These are phyloP conservation scores for Chrysosphaeria jannelii DNA, from an alignment of 2,329 filamentous ascomycete genomes.

Conservation along the genomic window DNA sequence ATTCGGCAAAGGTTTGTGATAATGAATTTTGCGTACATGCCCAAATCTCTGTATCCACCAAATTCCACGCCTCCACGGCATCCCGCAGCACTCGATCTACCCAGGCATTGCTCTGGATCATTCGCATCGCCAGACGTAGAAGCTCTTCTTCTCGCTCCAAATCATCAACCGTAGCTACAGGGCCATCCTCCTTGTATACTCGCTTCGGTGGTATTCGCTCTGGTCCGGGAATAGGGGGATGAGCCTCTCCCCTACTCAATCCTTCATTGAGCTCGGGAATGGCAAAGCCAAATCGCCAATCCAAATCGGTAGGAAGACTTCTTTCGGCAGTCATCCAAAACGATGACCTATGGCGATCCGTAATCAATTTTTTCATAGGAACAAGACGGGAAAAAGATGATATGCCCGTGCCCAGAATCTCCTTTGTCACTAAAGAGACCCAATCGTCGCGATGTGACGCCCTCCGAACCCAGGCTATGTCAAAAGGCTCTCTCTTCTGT, in stretches of 20 bases:
- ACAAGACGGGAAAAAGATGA: constrained; percentile 35
- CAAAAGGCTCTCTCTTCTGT: constrained; percentile 27
- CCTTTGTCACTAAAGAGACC: constrained; percentile 40
- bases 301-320: constrained; percentile 34
- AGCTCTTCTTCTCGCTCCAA: constrained; percentile 22
- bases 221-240: constrained; percentile 22
- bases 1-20: constrained; percentile 29
- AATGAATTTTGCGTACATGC: constrained; percentile 39
- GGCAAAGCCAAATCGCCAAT: constrained; percentile 73
- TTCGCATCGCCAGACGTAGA: constrained; percentile 15
- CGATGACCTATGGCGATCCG: too few species aligned
- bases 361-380: constrained; percentile 54
- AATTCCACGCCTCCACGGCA: constrained; percentile 32
- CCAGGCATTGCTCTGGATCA: too few species aligned
- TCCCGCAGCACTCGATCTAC: too few species aligned
- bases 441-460: constrained; percentile 48
- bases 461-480: constrained; percentile 32
- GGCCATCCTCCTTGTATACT: constrained; percentile 16
- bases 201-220: constrained; percentile 18
- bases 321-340: constrained; percentile 59
- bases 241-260: constrained; percentile 20
- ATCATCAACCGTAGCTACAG: constrained; percentile 19
- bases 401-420: constrained; percentile 31
- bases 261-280: constrained; percentile 25
- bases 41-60: constrained; percentile 53